Evolutionary conservation across 345 rosid species (phyloP), one percentile per base, ranked within the genome.

Genomic region (Fremontodendron californicum): DNA sequence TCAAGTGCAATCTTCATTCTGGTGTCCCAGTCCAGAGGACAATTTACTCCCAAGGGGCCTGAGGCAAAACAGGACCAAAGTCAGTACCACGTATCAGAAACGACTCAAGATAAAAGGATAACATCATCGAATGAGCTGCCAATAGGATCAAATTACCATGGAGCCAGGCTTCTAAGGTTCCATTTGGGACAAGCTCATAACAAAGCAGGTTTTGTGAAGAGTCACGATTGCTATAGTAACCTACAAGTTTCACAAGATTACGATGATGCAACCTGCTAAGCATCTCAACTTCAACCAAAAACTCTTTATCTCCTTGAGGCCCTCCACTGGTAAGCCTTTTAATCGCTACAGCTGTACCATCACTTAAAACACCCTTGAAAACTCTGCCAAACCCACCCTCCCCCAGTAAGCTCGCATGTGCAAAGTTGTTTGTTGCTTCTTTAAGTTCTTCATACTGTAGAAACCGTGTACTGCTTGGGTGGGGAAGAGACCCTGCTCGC

Each of bases 371-470:
- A 79, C 99, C 99, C 86, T 91, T 91, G 88, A 92, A 96, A 86
- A 96, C 99, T 86, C 86, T 88, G 73, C 99, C 99, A 87, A 96
- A 96, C 35, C 99, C 99, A 45, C 99, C 99, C 88, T 96, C 99
- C 72, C 99, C 99, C 54, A 96, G 93, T 79, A 92, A 81, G 89
- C 98, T 96, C 55, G 93, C 78, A 75, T 87, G 77, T 81, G 91
- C 91, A 71, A 96, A 96, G 90, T 93, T 92, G 86, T 92, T 89
- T 68, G 99, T 93, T 52, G 99, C 99, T 76, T 88, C 94, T 79
- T 90, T 90, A 75, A 96, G 98, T 88, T 96, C 98, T 83, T 96
- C 99, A 75, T 89, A 96, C 79, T 97, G 87, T 51, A 96, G 84
- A 87, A 93, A 92, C 33, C 97, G 87, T 39, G 98, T 93, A 74